Conservation (phyloP, 2,329 filamentous ascomycete genomes). For the Nigrospora osmanthi region DNA sequence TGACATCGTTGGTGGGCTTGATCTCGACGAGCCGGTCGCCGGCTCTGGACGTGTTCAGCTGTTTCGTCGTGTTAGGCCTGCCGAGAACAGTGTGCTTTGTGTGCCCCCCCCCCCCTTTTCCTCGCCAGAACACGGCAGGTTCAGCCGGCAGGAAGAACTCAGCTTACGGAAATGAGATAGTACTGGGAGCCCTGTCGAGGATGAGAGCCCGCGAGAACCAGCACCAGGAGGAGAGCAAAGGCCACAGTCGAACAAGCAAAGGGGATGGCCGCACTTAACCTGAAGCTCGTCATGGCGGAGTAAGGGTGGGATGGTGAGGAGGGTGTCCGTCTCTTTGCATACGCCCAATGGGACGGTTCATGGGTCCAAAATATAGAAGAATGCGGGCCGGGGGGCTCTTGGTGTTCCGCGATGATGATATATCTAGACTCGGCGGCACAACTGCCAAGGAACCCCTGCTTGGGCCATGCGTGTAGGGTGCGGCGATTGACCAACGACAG, state of each 20-base stretch:
- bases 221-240: background rate
- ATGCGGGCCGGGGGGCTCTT: too few species aligned
- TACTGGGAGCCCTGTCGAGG: background rate
- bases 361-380: too few species aligned
- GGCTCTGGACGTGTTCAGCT: slow-evolving; percentile 1
- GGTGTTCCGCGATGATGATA: too few species aligned
- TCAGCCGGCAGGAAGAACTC: background rate
- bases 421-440: too few species aligned
- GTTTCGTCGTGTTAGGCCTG: background rate
- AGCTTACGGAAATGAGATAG: background rate
- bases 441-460: too few species aligned
- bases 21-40: background rate
- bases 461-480: too few species aligned
- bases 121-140: background rate
- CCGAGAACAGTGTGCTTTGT: background rate
- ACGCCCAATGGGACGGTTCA: too few species aligned
- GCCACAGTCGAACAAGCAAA: background rate
- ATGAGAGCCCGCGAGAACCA: background rate
- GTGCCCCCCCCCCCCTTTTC: background rate
- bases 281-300: background rate
- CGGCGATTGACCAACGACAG: too few species aligned
- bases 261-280: slow-evolving; percentile 1
- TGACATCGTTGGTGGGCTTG: background rate
- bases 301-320: too few species aligned
- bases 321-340: too few species aligned